phyloP scores from a whole-genome alignment of 768 basidiomycete species.

The Phylloporus sp. region DNA sequence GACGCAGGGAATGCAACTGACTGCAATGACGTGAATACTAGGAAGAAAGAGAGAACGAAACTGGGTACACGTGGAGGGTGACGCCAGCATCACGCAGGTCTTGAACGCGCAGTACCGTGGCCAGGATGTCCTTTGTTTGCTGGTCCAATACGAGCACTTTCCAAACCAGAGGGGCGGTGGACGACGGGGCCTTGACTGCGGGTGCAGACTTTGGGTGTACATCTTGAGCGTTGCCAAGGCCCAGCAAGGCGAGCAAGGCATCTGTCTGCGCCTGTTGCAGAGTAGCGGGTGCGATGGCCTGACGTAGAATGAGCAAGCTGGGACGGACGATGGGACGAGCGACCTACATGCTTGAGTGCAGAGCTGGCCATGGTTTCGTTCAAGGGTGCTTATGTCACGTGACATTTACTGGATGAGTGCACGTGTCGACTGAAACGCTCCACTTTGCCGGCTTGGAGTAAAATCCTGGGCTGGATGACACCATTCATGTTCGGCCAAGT shows the following conservation, averaged over 20 bases:
- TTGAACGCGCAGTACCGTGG: conserved; percentile 92
- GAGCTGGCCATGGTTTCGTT: conserved; percentile 47
- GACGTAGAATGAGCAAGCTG: conserved; percentile 28
- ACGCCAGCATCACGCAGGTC: conserved; percentile 96
- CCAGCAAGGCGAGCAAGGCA: conserved; percentile 80
- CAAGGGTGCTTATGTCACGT: no score
- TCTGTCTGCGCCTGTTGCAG: conserved; percentile 87
- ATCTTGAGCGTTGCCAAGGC: conserved; percentile 55
- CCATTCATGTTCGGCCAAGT: conserved; percentile 6
- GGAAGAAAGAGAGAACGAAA: background rate
- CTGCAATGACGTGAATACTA: conserved; percentile 37
- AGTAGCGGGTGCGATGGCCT: conserved; percentile 47
- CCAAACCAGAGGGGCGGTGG: conserved; percentile 81
- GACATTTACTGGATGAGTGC: conserved; percentile 9
- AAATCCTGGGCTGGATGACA: no score
- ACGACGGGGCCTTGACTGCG: conserved; percentile 45
- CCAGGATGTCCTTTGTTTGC: conserved; percentile 92
- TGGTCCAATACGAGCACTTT: conserved; percentile 95
- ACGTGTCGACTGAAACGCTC: conserved; percentile 21
- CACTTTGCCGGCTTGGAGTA: conserved; percentile 20
- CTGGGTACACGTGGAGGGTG: conserved; percentile 90
- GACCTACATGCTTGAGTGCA: conserved; percentile 41
- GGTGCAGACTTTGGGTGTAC: conserved; percentile 36
- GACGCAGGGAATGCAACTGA: conserved; percentile 85
- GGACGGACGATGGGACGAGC: background rate